A percentile compares a stretch with the other conserved stretches of the same genome.
Evolutionary conservation across 176 grass and related monocot genomes (phyloP).

Genomic region (Tillandsia fasciculata): DNA sequence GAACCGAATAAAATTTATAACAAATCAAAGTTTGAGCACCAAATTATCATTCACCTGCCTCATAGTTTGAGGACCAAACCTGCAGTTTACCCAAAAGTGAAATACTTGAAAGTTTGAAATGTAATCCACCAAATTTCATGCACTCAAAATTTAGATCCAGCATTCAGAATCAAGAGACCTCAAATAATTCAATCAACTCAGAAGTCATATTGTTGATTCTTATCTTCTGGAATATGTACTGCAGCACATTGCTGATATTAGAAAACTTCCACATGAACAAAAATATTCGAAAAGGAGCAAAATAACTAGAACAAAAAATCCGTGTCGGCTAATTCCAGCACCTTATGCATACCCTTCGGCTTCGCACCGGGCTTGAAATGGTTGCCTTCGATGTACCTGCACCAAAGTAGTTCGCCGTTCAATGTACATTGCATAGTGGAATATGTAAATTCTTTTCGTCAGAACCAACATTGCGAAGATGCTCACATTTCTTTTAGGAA

Average conservation of each 20-base stretch:
- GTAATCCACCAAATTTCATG: no score
- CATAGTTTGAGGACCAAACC: no score
- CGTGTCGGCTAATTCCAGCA: constrained; percentile 66
- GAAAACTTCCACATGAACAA: not conserved
- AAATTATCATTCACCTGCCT: no score
- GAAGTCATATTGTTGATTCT: no score
- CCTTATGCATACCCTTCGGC: constrained; percentile 82
- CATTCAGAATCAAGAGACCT: no score
- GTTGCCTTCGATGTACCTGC: constrained; percentile 82
- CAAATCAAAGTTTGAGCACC: no score
- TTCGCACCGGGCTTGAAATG: constrained; percentile 75
- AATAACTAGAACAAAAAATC: constrained; percentile 51
- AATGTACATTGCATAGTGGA: not conserved
- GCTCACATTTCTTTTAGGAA: constrained; percentile 88
- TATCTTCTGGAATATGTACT: not conserved
- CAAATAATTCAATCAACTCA: no score
- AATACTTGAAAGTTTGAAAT: no score
- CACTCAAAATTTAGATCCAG: no score
- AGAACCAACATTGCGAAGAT: constrained; percentile 18
- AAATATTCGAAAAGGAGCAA: not conserved
- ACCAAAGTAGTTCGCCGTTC: constrained; percentile 8
- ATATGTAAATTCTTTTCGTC: not conserved
- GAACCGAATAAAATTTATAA: no score
- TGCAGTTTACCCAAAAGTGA: no score
- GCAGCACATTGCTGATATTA: not conserved